Evolutionary conservation across 176 grass and related monocot genomes (phyloP).

Genomic region (Miscanthus lutarioriparius): DNA sequence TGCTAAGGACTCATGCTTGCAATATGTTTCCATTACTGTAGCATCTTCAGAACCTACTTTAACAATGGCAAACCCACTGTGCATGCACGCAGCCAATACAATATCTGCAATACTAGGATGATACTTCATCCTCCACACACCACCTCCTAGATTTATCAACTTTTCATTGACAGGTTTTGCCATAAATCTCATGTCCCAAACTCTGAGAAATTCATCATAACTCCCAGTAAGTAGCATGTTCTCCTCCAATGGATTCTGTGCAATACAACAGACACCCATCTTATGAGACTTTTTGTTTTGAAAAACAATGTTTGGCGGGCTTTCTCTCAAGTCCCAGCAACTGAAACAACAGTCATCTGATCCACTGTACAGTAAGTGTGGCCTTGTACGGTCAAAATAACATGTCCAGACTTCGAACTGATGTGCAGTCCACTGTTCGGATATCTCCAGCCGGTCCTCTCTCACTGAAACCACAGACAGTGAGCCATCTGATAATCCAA

Average conservation of each 20-base stretch:
- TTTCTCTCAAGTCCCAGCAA: constrained; percentile 84
- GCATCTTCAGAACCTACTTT: constrained; percentile 47
- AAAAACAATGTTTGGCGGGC: constrained; percentile 55
- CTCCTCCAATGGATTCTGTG: constrained; percentile 58
- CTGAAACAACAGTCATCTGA: constrained; percentile 85
- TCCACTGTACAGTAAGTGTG: constrained; percentile 75
- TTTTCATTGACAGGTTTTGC: constrained; percentile 66
- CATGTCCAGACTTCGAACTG: constrained; percentile 91
- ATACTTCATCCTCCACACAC: constrained; percentile 95
- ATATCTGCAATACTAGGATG: constrained; percentile 61
- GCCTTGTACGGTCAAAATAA: constrained; percentile 64
- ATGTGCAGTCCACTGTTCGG: constrained; percentile 75
- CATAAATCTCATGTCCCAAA: constrained; percentile 89
- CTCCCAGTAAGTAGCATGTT: constrained; percentile 83
- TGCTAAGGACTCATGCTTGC: constrained; percentile 86
- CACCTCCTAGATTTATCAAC: constrained; percentile 78
- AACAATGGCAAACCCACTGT: constrained; percentile 89
- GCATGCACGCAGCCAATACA: constrained; percentile 90
- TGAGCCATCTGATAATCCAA: constrained; percentile 86
- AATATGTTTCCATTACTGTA: constrained; percentile 68
- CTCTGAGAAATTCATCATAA: constrained; percentile 92
- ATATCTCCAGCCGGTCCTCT: constrained; percentile 62
- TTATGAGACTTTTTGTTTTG: constrained; percentile 67
- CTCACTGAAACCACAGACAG: constrained; percentile 65
- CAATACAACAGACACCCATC: constrained; percentile 90